phyloP scores from a whole-genome alignment of 805 yeast species.

The Nakazawaea pomicola region DNA sequence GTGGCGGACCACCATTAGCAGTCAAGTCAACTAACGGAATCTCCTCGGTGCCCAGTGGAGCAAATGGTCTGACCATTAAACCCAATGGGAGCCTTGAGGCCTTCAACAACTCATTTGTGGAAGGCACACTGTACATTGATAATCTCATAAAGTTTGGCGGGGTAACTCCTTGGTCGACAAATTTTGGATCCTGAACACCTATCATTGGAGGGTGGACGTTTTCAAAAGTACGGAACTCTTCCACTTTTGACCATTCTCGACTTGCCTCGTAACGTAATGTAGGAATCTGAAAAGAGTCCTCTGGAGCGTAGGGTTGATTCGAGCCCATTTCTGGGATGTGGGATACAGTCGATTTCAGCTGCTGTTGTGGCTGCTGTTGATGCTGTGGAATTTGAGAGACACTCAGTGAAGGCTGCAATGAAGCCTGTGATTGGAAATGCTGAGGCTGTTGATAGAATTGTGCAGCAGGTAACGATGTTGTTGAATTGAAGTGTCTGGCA shows the following conservation, averaged over 20 bases:
- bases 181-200: slow-evolving; percentile 54
- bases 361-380: slow-evolving; percentile 12
- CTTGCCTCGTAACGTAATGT: slow-evolving; percentile 19
- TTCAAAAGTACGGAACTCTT: slow-evolving; percentile 63
- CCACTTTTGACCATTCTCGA: slow-evolving; percentile 27
- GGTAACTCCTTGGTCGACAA: slow-evolving; percentile 80
- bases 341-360: slow-evolving; percentile 14
- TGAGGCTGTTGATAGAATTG: slow-evolving; percentile 4
- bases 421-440: slow-evolving; percentile 10
- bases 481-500: slow-evolving; percentile 1
- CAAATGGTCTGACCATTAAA: slow-evolving; percentile 79
- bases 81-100: slow-evolving; percentile 79
- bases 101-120: slow-evolving; percentile 59
- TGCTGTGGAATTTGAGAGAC: slow-evolving; percentile 9
- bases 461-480: slow-evolving; percentile 7
- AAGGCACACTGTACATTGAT: slow-evolving; percentile 81
- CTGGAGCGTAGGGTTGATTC: slow-evolving; percentile 11
- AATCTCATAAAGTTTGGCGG: slow-evolving; percentile 75
- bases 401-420: slow-evolving; percentile 9
- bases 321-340: slow-evolving; percentile 11
- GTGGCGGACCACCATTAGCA: slow-evolving; percentile 60
- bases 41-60: slow-evolving; percentile 46
- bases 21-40: slow-evolving; percentile 68
- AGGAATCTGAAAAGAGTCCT: slow-evolving; percentile 10
- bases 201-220: slow-evolving; percentile 82